Evolutionary conservation across 2,329 filamentous ascomycete genomes (phyloP), one percentile per base, ranked within the genome.

Genomic region (Alternaria angustiovoidea): DNA sequence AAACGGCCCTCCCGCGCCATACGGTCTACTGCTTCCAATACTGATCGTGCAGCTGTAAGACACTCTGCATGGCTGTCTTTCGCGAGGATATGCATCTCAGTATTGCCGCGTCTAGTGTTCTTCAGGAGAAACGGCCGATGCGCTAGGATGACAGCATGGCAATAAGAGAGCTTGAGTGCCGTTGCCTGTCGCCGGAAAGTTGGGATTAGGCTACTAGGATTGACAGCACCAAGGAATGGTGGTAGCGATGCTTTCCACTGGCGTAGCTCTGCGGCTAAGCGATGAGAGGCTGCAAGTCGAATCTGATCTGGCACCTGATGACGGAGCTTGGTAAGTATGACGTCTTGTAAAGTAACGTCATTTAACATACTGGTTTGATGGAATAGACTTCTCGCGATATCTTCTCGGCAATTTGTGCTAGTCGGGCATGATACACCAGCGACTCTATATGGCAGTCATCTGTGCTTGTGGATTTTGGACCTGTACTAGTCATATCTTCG

Each of bases 391-490:
- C 70, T 7, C 68, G 65, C 3, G 71, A 75, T 7, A 76, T 72
- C n/a, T 65, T 64, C 30, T 72, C 73, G 0, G 71, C 69, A 30
- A 77, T 74, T 26, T 72, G 71, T 16, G 73, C 70, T 12, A 78
- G 69, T 71, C 75, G 83, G 46, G 74, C 83, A 68, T 81, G 85
- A 67, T 75, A 84, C 53, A 81, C 80, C 39, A 80, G 74, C 38
- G 77, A 82, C 55, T 84, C 81, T n/a, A 86, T 82, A 52, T 85
- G 81, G 30, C 84, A 85, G 12, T 86, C 84, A 32, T 80, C 78
- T 4, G 63, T 49, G 30, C 51, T 44, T 20, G 18, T 36, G 4
- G 16, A 12, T 59, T 2, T 66, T 62, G 7, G 79, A 69, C 24
- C 84, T 76, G 32, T 80, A 68, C 8, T 80, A 66, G 83, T 80